Evolutionary conservation across 148 eudicot species (phyloP).

Genomic region (Bassia scoparia): DNA sequence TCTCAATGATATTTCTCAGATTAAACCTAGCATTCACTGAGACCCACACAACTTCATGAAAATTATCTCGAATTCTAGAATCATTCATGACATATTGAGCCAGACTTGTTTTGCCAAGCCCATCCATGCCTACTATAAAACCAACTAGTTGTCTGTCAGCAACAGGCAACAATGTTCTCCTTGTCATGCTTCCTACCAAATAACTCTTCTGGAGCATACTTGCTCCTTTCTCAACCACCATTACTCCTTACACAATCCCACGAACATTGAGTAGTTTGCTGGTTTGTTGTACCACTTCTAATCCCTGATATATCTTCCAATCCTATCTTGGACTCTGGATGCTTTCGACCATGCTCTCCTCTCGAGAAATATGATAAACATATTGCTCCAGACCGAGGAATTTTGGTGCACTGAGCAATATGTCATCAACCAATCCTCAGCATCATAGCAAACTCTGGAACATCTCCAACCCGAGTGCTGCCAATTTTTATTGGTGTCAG

Average conservation of each 20-base stretch:
- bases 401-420: neutral
- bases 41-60: slow-evolving; percentile 10
- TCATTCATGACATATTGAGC: neutral
- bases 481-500: neutral
- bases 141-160: neutral
- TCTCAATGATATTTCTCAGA: neutral
- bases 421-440: slow-evolving; percentile 23
- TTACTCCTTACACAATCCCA: neutral
- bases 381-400: neutral
- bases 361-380: neutral
- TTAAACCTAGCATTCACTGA: slow-evolving; percentile 6
- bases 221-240: neutral
- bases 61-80: slow-evolving; percentile 6
- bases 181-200: slow-evolving; percentile 14
- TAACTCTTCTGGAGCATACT: neutral
- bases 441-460: slow-evolving; percentile 17
- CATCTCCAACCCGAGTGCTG: slow-evolving; percentile 15
- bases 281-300: slow-evolving; percentile 5
- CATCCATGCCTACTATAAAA: slow-evolving; percentile 21
- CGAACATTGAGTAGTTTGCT: neutral
- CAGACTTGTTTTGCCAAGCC: slow-evolving; percentile 22
- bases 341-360: neutral
- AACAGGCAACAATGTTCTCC: slow-evolving; percentile 4
- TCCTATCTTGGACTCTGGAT: neutral
- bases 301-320: slow-evolving; percentile 7